phyloP scores from a whole-genome alignment of 2,329 filamentous ascomycete genomes.

The Phialophora macrospora region DNA sequence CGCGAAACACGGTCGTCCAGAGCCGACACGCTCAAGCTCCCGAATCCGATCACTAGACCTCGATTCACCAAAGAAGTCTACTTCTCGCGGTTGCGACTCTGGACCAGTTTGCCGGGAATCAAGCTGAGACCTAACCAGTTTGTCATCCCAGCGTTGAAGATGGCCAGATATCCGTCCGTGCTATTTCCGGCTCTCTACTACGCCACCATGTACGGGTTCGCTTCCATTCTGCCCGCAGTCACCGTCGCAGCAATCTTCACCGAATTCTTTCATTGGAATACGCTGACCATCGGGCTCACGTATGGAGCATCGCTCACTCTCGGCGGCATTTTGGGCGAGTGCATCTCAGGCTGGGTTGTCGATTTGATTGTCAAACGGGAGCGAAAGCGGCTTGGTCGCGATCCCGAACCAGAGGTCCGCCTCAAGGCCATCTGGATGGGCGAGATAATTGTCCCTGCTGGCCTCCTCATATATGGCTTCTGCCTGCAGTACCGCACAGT shows the following conservation, averaged over 20 bases:
- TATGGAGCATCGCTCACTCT: constrained; percentile 42
- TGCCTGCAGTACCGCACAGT: constrained; percentile 41
- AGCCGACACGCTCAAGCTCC: constrained; percentile 14
- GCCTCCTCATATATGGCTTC: constrained; percentile 44
- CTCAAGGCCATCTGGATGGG: constrained; percentile 41
- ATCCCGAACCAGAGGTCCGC: constrained; percentile 40
- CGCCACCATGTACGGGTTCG: constrained; percentile 43
- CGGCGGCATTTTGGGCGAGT: constrained; percentile 39
- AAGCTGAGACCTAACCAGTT: constrained; percentile 36
- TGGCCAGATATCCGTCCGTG: constrained; percentile 43
- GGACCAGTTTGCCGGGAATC: constrained; percentile 24
- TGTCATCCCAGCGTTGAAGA: constrained; percentile 40
- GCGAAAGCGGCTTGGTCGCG: constrained; percentile 29
- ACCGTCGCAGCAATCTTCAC: constrained; percentile 44
- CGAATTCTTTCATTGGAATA: constrained; percentile 42
- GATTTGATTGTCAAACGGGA: constrained; percentile 38
- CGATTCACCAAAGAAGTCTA: constrained; percentile 29
- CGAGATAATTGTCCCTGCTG: constrained; percentile 40
- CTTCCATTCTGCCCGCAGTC: constrained; percentile 43
- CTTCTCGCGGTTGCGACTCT: constrained; percentile 34
- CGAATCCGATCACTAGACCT: constrained; percentile 2
- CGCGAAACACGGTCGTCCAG: constrained; percentile 18
- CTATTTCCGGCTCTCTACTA: constrained; percentile 45
- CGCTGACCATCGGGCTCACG: constrained; percentile 42
- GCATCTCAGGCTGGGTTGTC: constrained; percentile 38